phyloP scores from a whole-genome alignment of 805 yeast genomes.

The Teunomyces pallodes region DNA sequence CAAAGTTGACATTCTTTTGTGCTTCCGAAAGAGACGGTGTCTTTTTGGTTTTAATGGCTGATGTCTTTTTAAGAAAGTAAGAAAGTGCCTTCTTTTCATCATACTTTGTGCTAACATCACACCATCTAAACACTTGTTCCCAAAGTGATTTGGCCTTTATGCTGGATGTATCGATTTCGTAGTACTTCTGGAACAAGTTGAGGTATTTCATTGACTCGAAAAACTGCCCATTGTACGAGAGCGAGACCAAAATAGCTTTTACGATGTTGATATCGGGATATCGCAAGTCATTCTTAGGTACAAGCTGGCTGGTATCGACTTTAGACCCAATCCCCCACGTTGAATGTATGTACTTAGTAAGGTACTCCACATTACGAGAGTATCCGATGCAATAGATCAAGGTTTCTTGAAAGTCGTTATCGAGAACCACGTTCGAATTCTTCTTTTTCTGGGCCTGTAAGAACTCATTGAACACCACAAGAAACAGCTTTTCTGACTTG shows the following conservation, averaged over 20 bases:
- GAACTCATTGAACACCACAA: constrained; percentile 23
- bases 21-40: constrained; percentile 21
- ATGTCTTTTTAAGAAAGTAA: constrained; percentile 22
- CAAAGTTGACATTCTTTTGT: constrained; percentile 33
- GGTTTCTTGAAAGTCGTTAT: constrained; percentile 21
- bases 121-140: constrained; percentile 38
- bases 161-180: constrained; percentile 18
- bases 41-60: constrained; percentile 2
- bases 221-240: constrained; percentile 30
- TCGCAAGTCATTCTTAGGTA: constrained; percentile 11
- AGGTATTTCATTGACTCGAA: constrained; percentile 33
- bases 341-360: constrained; percentile 23
- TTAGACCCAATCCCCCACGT: constrained; percentile 30
- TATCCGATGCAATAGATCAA: constrained; percentile 36
- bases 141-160: constrained; percentile 26
- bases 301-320: not conserved
- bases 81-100: constrained; percentile 25
- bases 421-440: constrained; percentile 11
- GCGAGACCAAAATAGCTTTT: constrained; percentile 29
- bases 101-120: constrained; percentile 31
- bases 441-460: constrained; percentile 9
- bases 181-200: constrained; percentile 34
- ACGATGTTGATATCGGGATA: constrained; percentile 26
- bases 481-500: constrained; percentile 17
- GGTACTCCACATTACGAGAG: constrained; percentile 17